phyloP scores from a whole-genome alignment of 2,329 filamentous ascomycete species.

The Neofusicoccum kwambonambiense region DNA sequence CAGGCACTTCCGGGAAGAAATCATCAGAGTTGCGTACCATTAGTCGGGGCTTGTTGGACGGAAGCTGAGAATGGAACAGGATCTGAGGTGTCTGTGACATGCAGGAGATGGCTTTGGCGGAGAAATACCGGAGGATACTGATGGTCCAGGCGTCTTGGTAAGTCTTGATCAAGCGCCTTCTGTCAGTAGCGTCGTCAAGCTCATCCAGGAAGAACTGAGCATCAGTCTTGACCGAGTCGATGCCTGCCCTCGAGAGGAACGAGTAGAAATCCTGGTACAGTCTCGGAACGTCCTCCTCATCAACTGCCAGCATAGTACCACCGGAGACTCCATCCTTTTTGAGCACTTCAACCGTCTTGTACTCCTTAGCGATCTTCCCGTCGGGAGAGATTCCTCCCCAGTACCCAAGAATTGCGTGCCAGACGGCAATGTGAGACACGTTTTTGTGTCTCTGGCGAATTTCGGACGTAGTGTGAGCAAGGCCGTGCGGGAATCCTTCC shows the following conservation, averaged over 20 bases:
- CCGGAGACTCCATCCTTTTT: constrained; percentile 58
- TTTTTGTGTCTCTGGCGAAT: constrained; percentile 69
- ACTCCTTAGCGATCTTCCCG: constrained; percentile 71
- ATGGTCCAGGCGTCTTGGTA: constrained; percentile 88
- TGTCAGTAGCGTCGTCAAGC: constrained; percentile 64
- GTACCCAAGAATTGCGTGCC: constrained; percentile 58
- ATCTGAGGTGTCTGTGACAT: constrained; percentile 90
- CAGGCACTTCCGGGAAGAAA: constrained; percentile 81
- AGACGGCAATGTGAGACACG: constrained; percentile 17
- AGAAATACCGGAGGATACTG: constrained; percentile 74
- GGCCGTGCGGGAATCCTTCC: constrained; percentile 73
- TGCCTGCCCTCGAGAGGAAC: constrained; percentile 70
- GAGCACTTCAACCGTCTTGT: constrained; percentile 66
- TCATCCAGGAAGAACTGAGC: constrained; percentile 87
- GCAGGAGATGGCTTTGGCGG: constrained; percentile 78
- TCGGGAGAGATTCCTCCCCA: constrained; percentile 84
- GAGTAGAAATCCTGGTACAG: constrained; percentile 92
- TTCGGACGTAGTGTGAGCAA: constrained; percentile 67
- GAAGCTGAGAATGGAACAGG: constrained; percentile 80
- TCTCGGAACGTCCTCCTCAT: constrained; percentile 67
- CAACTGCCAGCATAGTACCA: constrained; percentile 70
- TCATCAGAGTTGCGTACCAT: constrained; percentile 85
- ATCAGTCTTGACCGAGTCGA: constrained; percentile 91
- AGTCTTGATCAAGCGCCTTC: constrained; percentile 67
- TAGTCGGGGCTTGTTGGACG: constrained; percentile 69